Evolutionary conservation across 2,329 filamentous ascomycete genomes (phyloP).

Genomic region (Tolypocladium pustulatum): DNA sequence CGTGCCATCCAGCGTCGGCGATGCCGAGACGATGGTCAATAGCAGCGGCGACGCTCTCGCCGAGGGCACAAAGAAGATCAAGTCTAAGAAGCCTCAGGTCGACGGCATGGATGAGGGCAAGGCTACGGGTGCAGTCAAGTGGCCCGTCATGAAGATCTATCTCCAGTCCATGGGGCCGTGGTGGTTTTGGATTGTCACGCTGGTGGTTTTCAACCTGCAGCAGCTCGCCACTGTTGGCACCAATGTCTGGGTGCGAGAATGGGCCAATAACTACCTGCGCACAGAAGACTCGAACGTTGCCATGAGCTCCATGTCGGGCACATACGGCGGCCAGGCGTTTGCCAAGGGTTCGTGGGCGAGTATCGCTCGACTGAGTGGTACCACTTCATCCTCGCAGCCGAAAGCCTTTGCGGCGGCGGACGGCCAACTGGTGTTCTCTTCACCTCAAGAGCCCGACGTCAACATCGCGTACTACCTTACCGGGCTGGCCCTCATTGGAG

Average conservation of each 20-base stretch:
- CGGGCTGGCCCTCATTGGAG: constrained; percentile 71
- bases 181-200: constrained; percentile 83
- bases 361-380: constrained; percentile 25
- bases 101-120: constrained; percentile 64
- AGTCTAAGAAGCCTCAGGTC: constrained; percentile 35
- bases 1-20: constrained; percentile 64
- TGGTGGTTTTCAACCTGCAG: constrained; percentile 66
- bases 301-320: constrained; percentile 9
- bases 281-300: constrained; percentile 21
- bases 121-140: constrained; percentile 77
- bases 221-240: constrained; percentile 80
- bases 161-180: constrained; percentile 85
- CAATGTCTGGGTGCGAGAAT: constrained; percentile 89
- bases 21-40: constrained; percentile 47
- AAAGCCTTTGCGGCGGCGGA: neutral
- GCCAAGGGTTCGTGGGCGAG: constrained; percentile 23
- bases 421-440: constrained; percentile 5
- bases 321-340: constrained; percentile 15
- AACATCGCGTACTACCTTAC: constrained; percentile 75
- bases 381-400: neutral
- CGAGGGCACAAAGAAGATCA: constrained; percentile 36
- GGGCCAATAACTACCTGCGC: constrained; percentile 78
- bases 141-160: constrained; percentile 78
- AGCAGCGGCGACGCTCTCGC: constrained; percentile 32
- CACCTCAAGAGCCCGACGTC: constrained; percentile 42